phyloP scores from a whole-genome alignment of 345 rosid species.

The Populus pruinosa region DNA sequence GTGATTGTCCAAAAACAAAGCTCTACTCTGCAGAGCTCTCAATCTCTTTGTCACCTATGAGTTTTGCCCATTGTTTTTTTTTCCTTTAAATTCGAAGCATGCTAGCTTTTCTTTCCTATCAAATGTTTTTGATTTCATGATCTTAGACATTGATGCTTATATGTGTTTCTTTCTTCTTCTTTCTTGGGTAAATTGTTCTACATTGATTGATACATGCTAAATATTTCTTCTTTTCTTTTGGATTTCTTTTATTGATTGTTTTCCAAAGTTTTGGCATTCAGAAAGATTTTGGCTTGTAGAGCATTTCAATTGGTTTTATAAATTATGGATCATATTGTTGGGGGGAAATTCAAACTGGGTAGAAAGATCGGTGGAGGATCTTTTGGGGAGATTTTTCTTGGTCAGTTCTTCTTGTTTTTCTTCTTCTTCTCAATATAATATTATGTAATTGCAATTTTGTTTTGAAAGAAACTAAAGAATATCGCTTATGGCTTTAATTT shows the following conservation, averaged over 20 bases:
- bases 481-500: neutral
- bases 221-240: too few relatives aligned
- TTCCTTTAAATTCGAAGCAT: too few relatives aligned
- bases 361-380: conserved; percentile 70
- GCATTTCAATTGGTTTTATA: conserved; percentile 2
- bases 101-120: too few relatives aligned
- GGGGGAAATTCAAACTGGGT: conserved; percentile 58
- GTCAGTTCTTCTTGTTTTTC: conserved; percentile 19
- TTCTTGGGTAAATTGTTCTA: too few relatives aligned
- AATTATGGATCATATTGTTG: conserved; percentile 55
- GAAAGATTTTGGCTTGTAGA: neutral
- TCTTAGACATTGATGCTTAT: too few relatives aligned
- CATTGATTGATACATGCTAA: too few relatives aligned
- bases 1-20: too few relatives aligned
- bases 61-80: too few relatives aligned
- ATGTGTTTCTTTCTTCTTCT: too few relatives aligned
- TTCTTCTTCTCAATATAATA: neutral
- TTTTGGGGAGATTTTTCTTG: conserved; percentile 61
- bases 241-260: neutral
- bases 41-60: too few relatives aligned
- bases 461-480: neutral
- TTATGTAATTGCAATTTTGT: neutral
- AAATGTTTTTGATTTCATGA: too few relatives aligned
- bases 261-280: neutral
- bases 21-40: too few relatives aligned